Percentiles rank a stretch among this genome's conserved stretches.
phyloP scores from a whole-genome alignment of 2,329 filamentous ascomycete species.

The Fusarium cyanostomum region DNA sequence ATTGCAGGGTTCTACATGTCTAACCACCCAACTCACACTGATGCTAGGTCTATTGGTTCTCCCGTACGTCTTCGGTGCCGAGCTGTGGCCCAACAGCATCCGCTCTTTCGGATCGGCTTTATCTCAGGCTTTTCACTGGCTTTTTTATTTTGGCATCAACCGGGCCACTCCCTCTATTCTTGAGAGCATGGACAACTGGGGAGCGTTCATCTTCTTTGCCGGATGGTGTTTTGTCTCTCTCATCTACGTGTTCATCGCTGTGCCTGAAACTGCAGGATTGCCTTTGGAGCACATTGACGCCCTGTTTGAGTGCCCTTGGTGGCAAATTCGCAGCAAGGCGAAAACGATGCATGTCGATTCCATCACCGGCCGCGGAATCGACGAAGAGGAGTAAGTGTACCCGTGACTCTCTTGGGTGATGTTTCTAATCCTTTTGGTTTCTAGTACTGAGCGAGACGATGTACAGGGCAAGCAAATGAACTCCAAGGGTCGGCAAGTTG shows the following conservation, averaged over 20 bases:
- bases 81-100: constrained; percentile 57
- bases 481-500: not conserved
- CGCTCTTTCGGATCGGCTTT: constrained; percentile 54
- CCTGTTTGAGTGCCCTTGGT: constrained; percentile 48
- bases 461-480: not conserved
- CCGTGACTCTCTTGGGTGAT: too few relatives aligned
- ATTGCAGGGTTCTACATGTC: too few relatives aligned
- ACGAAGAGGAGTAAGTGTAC: constrained; percentile 13
- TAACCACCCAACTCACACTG: too few relatives aligned
- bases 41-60: constrained; percentile 48
- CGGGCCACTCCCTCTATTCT: constrained; percentile 49
- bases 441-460: not conserved
- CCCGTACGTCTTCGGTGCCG: constrained; percentile 56
- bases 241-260: constrained; percentile 51
- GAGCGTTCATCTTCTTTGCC: constrained; percentile 52
- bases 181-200: constrained; percentile 50
- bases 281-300: constrained; percentile 52
- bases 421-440: not conserved
- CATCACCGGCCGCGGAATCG: constrained; percentile 2
- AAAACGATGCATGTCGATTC: constrained; percentile 4
- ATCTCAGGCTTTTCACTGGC: constrained; percentile 41
- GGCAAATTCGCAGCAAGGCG: constrained; percentile 27
- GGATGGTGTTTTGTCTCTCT: constrained; percentile 50
- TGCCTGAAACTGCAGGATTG: constrained; percentile 52
- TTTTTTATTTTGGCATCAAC: constrained; percentile 53